Base-by-base conservation (phyloP, 495 filamentous ascomycete genomes). In the Penicillium manginii region DNA sequence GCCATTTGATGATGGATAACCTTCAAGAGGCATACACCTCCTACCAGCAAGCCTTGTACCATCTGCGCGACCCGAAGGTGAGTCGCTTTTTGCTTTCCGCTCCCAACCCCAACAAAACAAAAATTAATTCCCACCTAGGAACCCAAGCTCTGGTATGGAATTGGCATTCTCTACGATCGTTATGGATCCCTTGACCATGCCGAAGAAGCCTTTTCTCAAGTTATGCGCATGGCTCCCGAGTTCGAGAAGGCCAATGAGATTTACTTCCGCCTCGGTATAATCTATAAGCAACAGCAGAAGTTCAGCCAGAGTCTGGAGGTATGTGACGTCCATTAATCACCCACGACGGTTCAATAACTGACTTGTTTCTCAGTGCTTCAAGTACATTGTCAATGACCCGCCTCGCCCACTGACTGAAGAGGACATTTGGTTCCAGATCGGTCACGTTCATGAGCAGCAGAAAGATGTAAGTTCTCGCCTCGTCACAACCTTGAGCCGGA, bases 171-270 rank as follows among this genome's bases (percentile, higher is more conserved):
- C 3, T 99, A 99, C 63, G 94, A 99, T 68, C 85, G 94, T 39
- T 99, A 98, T 67, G 94, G 94, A 1, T 97, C 93, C 9, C 85
- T 97, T 43, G 94, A 99, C 60, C 96, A 98, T 77, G 94, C 94
- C 60, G 94, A 99, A 69, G 96, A 98, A 69, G 94, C 94, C 14
- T 98, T 98, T 72, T 96, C 94, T 3, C 91, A 99, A 67, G 94
- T 99, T 54, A 98, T 99, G 94, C 86, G 90, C 59, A 99, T 99
- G 93, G 88, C 94, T 52, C 94, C 94, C 2, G 88, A 93, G 66
- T 99, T 98, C 59, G 94, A 99, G 69, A 99, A 99, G 81, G 92
- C 94, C 49, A 98, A 98, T 66, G 94, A 99, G 68, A 97, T 99
- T 54, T 99, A 98, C 75, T 99, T 99, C 78, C 87, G 94, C 15